A percentile compares a stretch with the other conserved stretches of the same genome.
These are phyloP conservation scores for Colletotrichum orbiculare DNA, from an alignment of 2,329 filamentous ascomycete species.

Conservation along the genomic window DNA sequence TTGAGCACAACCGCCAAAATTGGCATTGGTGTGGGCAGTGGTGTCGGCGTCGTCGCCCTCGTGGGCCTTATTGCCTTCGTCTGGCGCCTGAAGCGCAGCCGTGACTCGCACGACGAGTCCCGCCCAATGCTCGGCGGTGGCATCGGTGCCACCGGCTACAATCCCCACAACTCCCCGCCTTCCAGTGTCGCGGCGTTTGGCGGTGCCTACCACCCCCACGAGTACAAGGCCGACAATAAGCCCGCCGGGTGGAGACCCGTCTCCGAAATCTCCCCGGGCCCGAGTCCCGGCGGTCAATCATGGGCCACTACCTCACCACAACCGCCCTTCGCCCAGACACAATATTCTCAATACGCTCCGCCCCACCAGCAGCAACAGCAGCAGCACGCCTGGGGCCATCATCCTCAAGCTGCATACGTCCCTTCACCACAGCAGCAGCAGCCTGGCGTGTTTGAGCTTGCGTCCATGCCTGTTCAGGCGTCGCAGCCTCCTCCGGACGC, in stretches of 20 bases:
- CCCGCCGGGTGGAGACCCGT: constrained; percentile 12
- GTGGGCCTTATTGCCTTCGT: constrained; percentile 22
- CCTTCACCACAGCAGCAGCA: constrained; percentile 2
- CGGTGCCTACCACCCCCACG: constrained; percentile 5
- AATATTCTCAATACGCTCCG: background rate
- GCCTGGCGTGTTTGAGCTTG: constrained; percentile 35
- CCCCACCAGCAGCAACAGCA: background rate
- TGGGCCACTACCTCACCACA: constrained; percentile 27
- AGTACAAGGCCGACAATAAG: constrained; percentile 23
- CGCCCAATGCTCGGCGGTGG: constrained; percentile 36
- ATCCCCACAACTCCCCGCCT: constrained; percentile 22
- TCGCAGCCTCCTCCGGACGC: constrained; percentile 10
- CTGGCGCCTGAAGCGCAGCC: constrained; percentile 31
- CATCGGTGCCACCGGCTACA: constrained; percentile 11
- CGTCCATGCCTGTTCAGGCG: constrained; percentile 27
- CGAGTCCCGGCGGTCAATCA: constrained; percentile 26
- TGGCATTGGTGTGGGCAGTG: constrained; percentile 53
- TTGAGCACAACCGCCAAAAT: constrained; percentile 51
- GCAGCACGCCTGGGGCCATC: constrained; percentile 28
- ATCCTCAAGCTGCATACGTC: constrained; percentile 21
- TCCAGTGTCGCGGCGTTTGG: constrained; percentile 12
- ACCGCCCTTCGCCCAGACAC: constrained; percentile 16
- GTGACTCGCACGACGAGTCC: constrained; percentile 32
- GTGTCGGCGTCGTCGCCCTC: constrained; percentile 41
- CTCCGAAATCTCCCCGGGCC: constrained; percentile 5